Evolutionary conservation across 2,329 filamentous ascomycete species (phyloP), one percentile per base, ranked within the genome.

Genomic region (Fonsecaea pedrosoi): DNA sequence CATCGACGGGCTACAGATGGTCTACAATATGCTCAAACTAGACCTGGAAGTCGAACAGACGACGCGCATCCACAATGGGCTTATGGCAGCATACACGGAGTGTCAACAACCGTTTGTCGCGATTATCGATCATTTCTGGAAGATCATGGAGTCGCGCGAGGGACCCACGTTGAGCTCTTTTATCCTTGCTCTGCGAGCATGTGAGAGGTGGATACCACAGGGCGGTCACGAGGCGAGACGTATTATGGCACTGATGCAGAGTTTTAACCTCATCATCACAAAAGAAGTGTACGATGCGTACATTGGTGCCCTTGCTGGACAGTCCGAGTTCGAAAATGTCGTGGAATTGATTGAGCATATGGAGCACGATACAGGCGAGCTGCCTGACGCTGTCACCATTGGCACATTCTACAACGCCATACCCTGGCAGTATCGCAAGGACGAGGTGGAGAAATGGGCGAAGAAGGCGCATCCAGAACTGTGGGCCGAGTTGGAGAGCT

Each of bases 11-110:
- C 81, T 97, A 21, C 87, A 88, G 66, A 87, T 90, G 69, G 86
- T 96, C 1, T 91, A 97, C 80, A 97, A 97, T 76, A 94, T 97
- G 87, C 84, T 97, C 71, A 98, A 97, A 80, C 89, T 97, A 77
- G 95, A 99, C 77, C 85, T 89, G n/a, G 86, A 87, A 50, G 85
- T 98, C 42, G 88, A 94, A 72, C 85, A 90, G 4, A 89, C 86
- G 72, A 98, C 94, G 0, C 83, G 82, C 63, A 82, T 98, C 1
- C 87, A 90, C 73, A 98, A 97, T 73, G 88, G 90, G 0, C 82
- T 98, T 57, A 97, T 99, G 89, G 83, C 95, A 12, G 94, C 92
- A 0, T 94, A 96, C 75, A 87, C 88, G 0, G 85, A 87, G 0
- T 91, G 88, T 73, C 90, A 86, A 6, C 83, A 88, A 70, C 83